A percentile compares a stretch with the other conserved stretches of the same genome.
Evolutionary conservation across 2,329 filamentous ascomycete genomes (phyloP).

Genomic region (Catunica adiposa): DNA sequence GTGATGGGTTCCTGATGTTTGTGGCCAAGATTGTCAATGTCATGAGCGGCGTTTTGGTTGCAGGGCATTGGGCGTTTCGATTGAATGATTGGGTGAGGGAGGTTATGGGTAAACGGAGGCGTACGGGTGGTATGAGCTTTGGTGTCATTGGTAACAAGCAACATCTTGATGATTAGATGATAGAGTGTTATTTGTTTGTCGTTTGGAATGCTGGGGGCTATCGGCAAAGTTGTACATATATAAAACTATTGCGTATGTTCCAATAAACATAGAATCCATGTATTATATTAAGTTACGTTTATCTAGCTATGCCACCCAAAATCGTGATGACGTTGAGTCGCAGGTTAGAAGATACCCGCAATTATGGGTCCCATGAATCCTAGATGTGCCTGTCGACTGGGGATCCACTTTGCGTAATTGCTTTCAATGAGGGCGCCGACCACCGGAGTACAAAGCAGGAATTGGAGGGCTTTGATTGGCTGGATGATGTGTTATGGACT

Average conservation of each 20-base stretch:
- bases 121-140: slow-evolving; percentile 25
- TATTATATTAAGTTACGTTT: neutral
- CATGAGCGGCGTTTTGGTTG: slow-evolving; percentile 75
- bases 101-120: slow-evolving; percentile 33
- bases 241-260: neutral
- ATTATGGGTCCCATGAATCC: neutral
- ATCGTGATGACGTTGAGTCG: no score
- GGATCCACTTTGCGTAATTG: neutral
- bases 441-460: slow-evolving; percentile 10
- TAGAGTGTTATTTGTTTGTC: neutral
- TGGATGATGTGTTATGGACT: neutral
- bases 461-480: slow-evolving; percentile 9
- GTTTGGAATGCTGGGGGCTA: neutral
- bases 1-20: slow-evolving; percentile 58
- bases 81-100: slow-evolving; percentile 58
- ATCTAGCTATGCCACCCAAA: no score
- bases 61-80: slow-evolving; percentile 84
- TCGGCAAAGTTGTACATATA: neutral
- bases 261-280: neutral
- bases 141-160: slow-evolving; percentile 35
- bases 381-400: neutral
- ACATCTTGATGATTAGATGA: slow-evolving; percentile 14
- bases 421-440: slow-evolving; percentile 6
- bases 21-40: slow-evolving; percentile 79
- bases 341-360: neutral